These are phyloP conservation scores for Salix dunnii DNA, from an alignment of 345 rosid genomes.

Conservation along the genomic window DNA sequence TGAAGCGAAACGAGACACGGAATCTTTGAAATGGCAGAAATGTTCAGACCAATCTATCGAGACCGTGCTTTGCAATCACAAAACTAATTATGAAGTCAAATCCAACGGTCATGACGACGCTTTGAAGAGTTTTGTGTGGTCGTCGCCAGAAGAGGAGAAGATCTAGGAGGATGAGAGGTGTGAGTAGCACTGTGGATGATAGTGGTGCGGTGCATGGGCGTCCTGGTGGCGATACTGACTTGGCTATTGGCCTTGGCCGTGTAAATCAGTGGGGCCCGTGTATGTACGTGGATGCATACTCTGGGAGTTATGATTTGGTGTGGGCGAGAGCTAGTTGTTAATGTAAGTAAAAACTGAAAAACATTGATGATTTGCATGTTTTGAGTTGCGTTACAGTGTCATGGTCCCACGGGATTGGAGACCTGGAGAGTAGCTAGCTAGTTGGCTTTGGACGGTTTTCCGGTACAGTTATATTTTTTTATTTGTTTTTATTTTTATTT, in stretches of 20 bases:
- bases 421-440: too few species aligned
- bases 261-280: neutral
- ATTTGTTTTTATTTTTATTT: too few species aligned
- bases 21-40: slow-evolving; percentile 15
- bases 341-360: neutral
- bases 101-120: neutral
- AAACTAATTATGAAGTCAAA: neutral
- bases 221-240: neutral
- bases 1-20: slow-evolving; percentile 20
- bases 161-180: neutral
- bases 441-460: too few species aligned
- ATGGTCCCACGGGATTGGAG: neutral
- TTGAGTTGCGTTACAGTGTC: neutral
- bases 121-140: neutral
- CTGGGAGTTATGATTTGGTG: neutral
- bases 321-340: neutral
- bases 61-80: neutral
- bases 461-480: too few species aligned
- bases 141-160: slow-evolving; percentile 2
- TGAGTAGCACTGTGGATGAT: neutral
- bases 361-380: neutral
- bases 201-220: neutral
- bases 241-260: neutral
- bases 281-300: slow-evolving; percentile 13
- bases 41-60: slow-evolving; percentile 11